phyloP scores from a whole-genome alignment of 345 rosid species.

The Melastoma malabathricum region DNA sequence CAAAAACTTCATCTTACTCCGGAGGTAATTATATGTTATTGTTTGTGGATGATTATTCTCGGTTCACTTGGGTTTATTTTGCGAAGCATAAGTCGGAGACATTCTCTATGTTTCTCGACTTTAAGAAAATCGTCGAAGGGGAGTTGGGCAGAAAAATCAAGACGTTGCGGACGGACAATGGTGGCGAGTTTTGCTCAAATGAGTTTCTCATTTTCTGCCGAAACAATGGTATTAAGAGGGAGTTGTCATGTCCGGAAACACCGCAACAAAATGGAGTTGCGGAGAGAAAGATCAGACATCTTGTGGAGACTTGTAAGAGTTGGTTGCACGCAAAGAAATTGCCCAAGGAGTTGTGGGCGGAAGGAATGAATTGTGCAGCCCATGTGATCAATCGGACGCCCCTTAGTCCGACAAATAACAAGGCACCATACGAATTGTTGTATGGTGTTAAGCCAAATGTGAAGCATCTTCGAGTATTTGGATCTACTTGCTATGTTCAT shows the following conservation, averaged over 20 bases:
- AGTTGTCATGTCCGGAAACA: constrained; percentile 2
- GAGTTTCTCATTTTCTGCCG: constrained; percentile 1
- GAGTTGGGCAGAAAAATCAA: neutral
- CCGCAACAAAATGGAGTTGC: constrained; percentile 5
- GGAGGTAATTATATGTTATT: neutral
- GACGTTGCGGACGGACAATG: neutral
- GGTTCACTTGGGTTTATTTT: constrained; percentile 2
- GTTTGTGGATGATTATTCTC: constrained; percentile 2
- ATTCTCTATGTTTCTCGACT: neutral
- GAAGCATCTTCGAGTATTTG: constrained; percentile 6
- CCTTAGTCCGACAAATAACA: neutral
- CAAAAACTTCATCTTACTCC: too few relatives aligned
- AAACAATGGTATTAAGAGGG: constrained; percentile 2
- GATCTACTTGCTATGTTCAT: constrained; percentile 1
- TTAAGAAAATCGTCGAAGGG: neutral
- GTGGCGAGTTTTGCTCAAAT: neutral
- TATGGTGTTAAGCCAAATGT: constrained; percentile 6
- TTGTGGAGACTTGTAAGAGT: constrained; percentile 3
- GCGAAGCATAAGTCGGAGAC: neutral
- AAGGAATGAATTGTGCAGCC: constrained; percentile 5
- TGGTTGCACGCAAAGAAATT: constrained; percentile 1
- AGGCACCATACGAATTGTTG: neutral
- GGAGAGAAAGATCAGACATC: constrained; percentile 7
- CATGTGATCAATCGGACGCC: constrained; percentile 5
- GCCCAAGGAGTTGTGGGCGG: constrained; percentile 1